phyloP scores from a whole-genome alignment of 345 rosid species.

The Syzygium oleosum region DNA sequence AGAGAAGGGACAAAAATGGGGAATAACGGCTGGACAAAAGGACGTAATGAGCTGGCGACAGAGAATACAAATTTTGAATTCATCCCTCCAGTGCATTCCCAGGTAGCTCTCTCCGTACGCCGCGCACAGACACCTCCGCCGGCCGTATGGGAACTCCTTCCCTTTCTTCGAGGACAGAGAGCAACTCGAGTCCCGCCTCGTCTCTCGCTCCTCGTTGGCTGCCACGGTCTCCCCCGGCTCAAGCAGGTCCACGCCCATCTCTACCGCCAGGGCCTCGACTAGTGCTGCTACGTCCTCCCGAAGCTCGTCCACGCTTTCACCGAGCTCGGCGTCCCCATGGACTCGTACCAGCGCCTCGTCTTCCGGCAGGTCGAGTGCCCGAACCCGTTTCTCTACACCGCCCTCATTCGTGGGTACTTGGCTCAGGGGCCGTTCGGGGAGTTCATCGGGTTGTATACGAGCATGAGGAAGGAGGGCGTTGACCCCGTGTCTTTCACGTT shows the following conservation, averaged over 20 bases:
- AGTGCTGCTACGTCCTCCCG: constrained; percentile 53
- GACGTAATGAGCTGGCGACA: no score
- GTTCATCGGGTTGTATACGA: constrained; percentile 27
- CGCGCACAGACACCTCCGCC: not conserved
- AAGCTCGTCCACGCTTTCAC: constrained; percentile 59
- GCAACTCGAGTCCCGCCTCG: constrained; percentile 25
- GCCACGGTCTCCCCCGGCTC: constrained; percentile 30
- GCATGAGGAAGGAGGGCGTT: constrained; percentile 40
- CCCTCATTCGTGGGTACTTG: constrained; percentile 58
- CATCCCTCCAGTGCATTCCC: constrained; percentile 4
- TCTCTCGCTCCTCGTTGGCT: constrained; percentile 34
- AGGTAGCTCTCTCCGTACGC: constrained; percentile 4
- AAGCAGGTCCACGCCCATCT: constrained; percentile 55
- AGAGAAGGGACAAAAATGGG: no score
- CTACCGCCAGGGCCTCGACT: constrained; percentile 31
- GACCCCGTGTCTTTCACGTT: constrained; percentile 71
- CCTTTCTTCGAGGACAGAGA: not conserved
- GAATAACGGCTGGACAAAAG: no score
- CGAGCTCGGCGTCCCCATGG: constrained; percentile 38
- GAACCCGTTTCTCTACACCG: constrained; percentile 70
- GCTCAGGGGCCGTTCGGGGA: constrained; percentile 28
- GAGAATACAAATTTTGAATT: no score
- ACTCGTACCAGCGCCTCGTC: constrained; percentile 40
- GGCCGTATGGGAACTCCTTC: not conserved
- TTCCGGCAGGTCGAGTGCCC: constrained; percentile 43